These are phyloP conservation scores for Alternaria ventricosa DNA, from an alignment of 2,329 filamentous ascomycete species.

Conservation along the genomic window DNA sequence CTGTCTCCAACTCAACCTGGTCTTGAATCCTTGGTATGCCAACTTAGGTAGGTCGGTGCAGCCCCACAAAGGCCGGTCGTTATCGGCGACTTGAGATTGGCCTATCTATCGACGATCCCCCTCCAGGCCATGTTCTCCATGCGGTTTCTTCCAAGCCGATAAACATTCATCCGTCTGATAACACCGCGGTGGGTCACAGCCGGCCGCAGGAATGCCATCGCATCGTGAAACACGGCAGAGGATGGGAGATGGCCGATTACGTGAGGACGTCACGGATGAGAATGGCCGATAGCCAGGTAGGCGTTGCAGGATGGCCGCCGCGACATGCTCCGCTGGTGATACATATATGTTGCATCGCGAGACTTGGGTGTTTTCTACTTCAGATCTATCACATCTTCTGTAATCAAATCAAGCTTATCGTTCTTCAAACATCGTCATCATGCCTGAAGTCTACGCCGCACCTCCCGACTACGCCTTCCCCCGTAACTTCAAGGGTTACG, in stretches of 20 bases:
- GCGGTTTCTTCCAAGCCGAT: constrained; percentile 11
- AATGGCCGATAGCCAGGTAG: neutral
- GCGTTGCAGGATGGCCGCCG: neutral
- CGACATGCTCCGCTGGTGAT: neutral
- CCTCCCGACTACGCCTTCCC: constrained; percentile 37
- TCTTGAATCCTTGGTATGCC: neutral
- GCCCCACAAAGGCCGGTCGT: constrained; percentile 7
- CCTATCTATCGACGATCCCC: neutral
- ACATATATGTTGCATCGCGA: neutral
- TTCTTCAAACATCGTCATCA: neutral
- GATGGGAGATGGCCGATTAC: neutral
- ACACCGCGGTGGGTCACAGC: neutral
- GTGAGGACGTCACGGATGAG: constrained; percentile 1
- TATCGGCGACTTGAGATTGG: constrained; percentile 14
- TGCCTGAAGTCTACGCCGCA: constrained; percentile 36
- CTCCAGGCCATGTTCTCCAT: constrained; percentile 1
- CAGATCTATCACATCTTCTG: neutral
- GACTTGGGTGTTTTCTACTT: neutral
- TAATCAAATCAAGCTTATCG: neutral
- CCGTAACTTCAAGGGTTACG: constrained; percentile 54
- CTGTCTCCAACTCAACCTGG: neutral
- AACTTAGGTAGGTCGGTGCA: neutral
- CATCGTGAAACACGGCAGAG: constrained; percentile 4
- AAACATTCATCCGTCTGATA: neutral
- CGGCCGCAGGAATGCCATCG: neutral